Evolutionary conservation across 2,329 filamentous ascomycete genomes (phyloP).

Genomic region (Pseudonectria buxi): DNA sequence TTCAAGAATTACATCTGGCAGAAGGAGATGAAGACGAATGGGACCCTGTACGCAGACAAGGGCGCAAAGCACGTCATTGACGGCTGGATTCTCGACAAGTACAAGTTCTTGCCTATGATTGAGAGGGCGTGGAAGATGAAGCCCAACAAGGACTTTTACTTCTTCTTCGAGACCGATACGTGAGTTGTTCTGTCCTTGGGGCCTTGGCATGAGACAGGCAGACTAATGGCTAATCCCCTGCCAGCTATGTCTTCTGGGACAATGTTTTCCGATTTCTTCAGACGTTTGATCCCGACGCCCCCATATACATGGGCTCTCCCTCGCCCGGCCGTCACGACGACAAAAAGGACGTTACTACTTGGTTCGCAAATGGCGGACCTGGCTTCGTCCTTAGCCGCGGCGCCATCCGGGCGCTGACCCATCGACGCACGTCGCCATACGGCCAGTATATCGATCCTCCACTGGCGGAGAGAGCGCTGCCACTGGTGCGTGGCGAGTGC

Average conservation of each 20-base stretch:
- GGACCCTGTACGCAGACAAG: constrained; percentile 25
- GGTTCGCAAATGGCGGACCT: constrained; percentile 43
- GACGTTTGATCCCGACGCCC: constrained; percentile 37
- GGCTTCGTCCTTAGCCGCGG: constrained; percentile 40
- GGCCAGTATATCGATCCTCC: constrained; percentile 34
- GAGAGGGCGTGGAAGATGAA: constrained; percentile 41
- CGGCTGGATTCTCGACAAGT: constrained; percentile 50
- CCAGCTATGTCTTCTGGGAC: constrained; percentile 27
- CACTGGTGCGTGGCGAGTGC: constrained; percentile 38
- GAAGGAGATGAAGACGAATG: constrained; percentile 26
- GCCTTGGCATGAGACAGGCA: background rate
- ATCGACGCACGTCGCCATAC: constrained; percentile 22
- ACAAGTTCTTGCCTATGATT: constrained; percentile 51
- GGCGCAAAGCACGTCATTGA: constrained; percentile 26
- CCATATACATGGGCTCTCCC: constrained; percentile 44
- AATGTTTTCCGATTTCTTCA: constrained; percentile 43
- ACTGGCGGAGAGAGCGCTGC: constrained; percentile 33
- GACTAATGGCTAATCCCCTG: background rate
- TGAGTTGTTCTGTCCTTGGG: constrained; percentile 33
- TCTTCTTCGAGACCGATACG: constrained; percentile 52
- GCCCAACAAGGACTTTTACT: constrained; percentile 45
- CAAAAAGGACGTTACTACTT: constrained; percentile 27
- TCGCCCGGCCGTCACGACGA: constrained; percentile 31
- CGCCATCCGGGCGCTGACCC: constrained; percentile 35
- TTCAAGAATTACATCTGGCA: constrained; percentile 37